These are phyloP conservation scores for Microsporum ferrugineum DNA, from an alignment of 2,329 filamentous ascomycete genomes.

Conservation along the genomic window DNA sequence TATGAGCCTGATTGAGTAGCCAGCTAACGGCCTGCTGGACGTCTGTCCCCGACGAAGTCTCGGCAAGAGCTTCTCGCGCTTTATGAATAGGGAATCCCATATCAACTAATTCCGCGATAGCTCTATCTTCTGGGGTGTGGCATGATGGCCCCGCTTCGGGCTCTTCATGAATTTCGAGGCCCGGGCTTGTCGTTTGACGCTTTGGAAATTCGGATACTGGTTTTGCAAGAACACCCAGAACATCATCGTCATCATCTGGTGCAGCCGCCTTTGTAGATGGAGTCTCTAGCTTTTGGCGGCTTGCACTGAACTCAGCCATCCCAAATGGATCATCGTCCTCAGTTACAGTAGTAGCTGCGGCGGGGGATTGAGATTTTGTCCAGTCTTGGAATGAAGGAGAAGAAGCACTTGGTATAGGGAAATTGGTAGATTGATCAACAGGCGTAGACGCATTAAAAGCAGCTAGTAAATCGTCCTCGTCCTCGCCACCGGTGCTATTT, in stretches of 20 bases:
- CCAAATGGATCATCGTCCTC: conserved; percentile 84
- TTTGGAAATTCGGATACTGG: conserved; percentile 43
- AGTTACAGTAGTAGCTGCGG: conserved; percentile 12
- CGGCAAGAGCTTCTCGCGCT: conserved; percentile 34
- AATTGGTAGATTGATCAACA: conserved; percentile 49
- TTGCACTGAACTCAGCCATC: conserved; percentile 46
- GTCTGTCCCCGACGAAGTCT: conserved; percentile 10
- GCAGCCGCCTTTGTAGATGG: conserved; percentile 18
- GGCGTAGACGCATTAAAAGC: conserved; percentile 50
- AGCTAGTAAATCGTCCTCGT: conserved; percentile 50
- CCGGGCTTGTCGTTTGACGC: conserved; percentile 19
- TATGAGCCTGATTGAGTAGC: conserved; percentile 83
- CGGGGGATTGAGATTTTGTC: background rate
- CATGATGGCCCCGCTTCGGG: conserved; percentile 8
- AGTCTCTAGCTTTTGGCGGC: conserved; percentile 39
- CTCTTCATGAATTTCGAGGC: conserved; percentile 10
- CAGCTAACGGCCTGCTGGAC: conserved; percentile 42
- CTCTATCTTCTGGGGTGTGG: conserved; percentile 54
- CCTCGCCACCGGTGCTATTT: conserved; percentile 25
- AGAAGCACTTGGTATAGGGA: conserved; percentile 37
- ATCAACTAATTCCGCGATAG: conserved; percentile 79
- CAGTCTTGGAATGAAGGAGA: conserved; percentile 17
- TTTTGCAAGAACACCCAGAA: conserved; percentile 49
- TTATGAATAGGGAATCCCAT: conserved; percentile 88
- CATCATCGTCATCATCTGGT: conserved; percentile 49